Base-by-base conservation (phyloP, 2,329 filamentous ascomycete genomes). In the Apiospora rasikravindrae region DNA sequence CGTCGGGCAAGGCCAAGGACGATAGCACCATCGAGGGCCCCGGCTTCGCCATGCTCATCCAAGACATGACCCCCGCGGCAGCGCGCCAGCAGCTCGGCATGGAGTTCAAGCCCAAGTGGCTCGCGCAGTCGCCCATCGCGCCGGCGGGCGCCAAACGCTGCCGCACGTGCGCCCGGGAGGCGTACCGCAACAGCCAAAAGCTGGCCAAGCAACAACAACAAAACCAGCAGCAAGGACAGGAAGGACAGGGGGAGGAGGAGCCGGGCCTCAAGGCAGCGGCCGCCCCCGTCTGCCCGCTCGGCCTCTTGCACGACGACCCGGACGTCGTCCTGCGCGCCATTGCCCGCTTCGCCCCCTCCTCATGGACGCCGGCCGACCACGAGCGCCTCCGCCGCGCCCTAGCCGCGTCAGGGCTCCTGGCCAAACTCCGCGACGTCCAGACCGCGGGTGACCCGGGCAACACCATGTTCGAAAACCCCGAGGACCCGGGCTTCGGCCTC, bases 81-180 rank as follows among this genome's bases (percentile, higher is more conserved):
- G 64, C 73, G 53, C 80, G 84, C 69, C 76, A 81, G 6, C 76
- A 81, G 7, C 79, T 72, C 16, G 74, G 93, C 44, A 83, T 93
- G 71, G 93, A 96, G 80, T 92, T 96, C 82, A 96, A 96, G 80
- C 93, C 94, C 19, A 96, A 96, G 82, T 96, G 94, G 94, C 88
- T 96, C 37, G 83, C 87, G 11, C 93, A 95, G 80, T 95, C 93
- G 2, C 93, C 91, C 4, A 90, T 89, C 49, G 93, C 93, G 0
- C 94, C 93, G 1, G 37, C 79, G 0, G 81, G 83, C 40, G 88
- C 92, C 53, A 87, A 85, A 69, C 86, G 92, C 69, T 96, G 94
- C 82, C 90, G 94, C 44, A 94, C 92, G 51, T 96, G 94, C 80
- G 94, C 94, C 49, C 84, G 83, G 66, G 83, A 86, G 71, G 82